Base-by-base conservation (phyloP, 164 flowering plant species). In the Sextonia rubra region DNA sequence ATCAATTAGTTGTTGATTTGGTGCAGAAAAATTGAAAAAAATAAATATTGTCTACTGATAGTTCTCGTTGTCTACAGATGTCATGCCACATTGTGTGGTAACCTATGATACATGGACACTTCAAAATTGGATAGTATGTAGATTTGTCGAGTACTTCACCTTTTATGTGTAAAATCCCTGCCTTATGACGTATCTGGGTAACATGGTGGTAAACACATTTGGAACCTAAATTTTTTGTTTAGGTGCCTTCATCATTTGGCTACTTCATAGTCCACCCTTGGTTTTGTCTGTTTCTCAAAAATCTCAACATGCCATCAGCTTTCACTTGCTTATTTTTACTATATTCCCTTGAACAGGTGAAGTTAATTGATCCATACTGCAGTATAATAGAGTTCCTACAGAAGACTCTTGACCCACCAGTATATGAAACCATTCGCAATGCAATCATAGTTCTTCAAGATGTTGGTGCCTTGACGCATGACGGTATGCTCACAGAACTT, bases 371-470 rank as follows among this genome's bases (percentile, higher is more conserved):
- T 76, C 94, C 94, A 79, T 69, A 81, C 75, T 84, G 90, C 82
- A 86, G 82, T 63, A 83, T 93, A 52, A 85, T 75, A 66, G 89
- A 86, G 48, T 91, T 92, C 78, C 77, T 93, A 74, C 81, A 76
- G 72, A 93, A 92, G 83, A 86, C 87, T 17, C 73, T 93, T 81
- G 98, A 96, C 62, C 97, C 97, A 60, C 99, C 99, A 55, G 87
- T 91, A 66, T 73, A 73, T 75, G 92, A 92, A 81, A 80, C 91
- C 32, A 88, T 92, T 73, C 86, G 75, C 11, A 96, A 96, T 84
- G 98, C 95, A 58, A 68, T 92, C 58, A 60, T 68, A 47, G 83
- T 87, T 73, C 99, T 96, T 73, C 90, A 90, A 79, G 97, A 91
- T 64, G 86, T 96, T 77, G 99, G 99, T 49, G 99, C 98, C 20